Evolutionary conservation across 1,139 yeast genomes (phyloP).

Genomic region (Sugiyamaella paludigena): DNA sequence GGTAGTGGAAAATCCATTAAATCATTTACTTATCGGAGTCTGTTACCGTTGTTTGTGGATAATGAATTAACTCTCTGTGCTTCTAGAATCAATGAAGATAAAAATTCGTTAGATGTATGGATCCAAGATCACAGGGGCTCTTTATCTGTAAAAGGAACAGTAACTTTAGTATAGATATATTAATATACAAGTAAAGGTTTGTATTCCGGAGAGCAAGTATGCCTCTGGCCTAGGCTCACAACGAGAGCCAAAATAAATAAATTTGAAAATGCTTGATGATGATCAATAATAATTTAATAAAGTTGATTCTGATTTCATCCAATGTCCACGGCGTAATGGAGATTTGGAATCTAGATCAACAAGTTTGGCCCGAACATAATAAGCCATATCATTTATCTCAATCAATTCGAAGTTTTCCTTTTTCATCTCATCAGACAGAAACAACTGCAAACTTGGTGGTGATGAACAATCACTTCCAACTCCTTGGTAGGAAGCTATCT

Average conservation of each 20-base stretch:
- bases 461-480: not conserved
- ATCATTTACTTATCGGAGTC: slow-evolving; percentile 49
- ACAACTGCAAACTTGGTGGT: not conserved
- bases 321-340: slow-evolving; percentile 31
- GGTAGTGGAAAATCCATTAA: slow-evolving; percentile 27
- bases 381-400: slow-evolving; percentile 3
- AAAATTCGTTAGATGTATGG: slow-evolving; percentile 31
- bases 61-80: slow-evolving; percentile 33
- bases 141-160: slow-evolving; percentile 25
- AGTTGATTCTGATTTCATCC: slow-evolving; percentile 34
- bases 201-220: no score
- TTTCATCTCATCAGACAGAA: not conserved
- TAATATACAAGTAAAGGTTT: slow-evolving; percentile 15
- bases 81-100: slow-evolving; percentile 9
- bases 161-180: slow-evolving; percentile 13
- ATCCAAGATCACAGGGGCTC: slow-evolving; percentile 34
- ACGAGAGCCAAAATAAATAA: no score
- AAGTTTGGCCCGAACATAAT: slow-evolving; percentile 24
- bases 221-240: no score
- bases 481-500: slow-evolving; percentile 7
- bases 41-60: slow-evolving; percentile 47
- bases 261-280: no score
- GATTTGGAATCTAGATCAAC: slow-evolving; percentile 42
- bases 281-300: slow-evolving; percentile 24
- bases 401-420: not conserved